These are phyloP conservation scores for Nannochloropsis gaditana DNA, from an alignment of 108 stramenopile genomes.

Conservation along the genomic window DNA sequence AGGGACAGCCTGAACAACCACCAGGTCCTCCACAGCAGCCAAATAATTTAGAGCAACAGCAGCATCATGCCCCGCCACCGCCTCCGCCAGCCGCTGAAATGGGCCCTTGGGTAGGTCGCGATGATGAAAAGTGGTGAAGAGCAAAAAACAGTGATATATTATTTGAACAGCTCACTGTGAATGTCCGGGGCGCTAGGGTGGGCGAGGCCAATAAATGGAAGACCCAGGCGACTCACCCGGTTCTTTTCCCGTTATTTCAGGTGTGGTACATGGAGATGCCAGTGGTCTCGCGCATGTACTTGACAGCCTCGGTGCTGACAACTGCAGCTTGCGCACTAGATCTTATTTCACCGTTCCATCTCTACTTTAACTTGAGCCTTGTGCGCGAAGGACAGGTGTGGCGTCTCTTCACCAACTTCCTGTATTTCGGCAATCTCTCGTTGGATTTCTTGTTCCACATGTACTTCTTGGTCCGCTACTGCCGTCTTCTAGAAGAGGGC, in stretches of 20 bases:
- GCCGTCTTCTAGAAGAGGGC: constrained; percentile 87
- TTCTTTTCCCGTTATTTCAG: not conserved
- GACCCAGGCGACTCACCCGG: too few species aligned
- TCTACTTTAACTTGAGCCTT: constrained; percentile 80
- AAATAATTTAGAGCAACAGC: not conserved
- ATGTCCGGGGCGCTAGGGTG: too few species aligned
- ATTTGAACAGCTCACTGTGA: too few species aligned
- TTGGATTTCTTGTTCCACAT: constrained; percentile 97
- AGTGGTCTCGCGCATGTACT: constrained; percentile 77
- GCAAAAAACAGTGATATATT: too few species aligned
- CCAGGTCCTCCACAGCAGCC: not conserved
- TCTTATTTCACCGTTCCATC: constrained; percentile 71
- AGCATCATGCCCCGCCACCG: not conserved
- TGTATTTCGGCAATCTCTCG: constrained; percentile 94
- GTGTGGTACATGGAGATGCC: constrained; percentile 93
- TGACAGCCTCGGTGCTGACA: constrained; percentile 86
- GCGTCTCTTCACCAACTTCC: constrained; percentile 84
- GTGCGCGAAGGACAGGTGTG: constrained; percentile 74
- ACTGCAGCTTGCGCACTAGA: constrained; percentile 86
- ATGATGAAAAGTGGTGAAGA: too few species aligned
- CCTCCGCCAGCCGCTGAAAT: not conserved
- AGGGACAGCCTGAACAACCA: not conserved
- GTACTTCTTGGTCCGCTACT: constrained; percentile 94
- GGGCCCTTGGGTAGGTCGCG: not conserved
- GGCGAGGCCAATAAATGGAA: too few species aligned